Evolutionary conservation across 768 basidiomycete species (phyloP).

Genomic region (Mycena amicta): DNA sequence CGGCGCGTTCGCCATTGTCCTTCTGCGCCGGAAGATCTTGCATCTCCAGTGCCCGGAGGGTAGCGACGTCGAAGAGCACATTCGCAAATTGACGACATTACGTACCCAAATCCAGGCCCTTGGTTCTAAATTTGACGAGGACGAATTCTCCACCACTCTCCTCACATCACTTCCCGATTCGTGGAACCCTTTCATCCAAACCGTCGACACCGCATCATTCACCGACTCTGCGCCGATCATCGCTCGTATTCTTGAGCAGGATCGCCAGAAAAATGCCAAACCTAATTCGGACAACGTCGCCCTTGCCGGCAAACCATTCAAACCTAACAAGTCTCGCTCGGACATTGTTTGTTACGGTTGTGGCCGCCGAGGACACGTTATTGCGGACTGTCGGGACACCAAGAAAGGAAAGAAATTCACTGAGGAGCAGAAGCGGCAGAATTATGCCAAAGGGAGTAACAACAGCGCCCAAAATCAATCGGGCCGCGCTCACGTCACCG

Average conservation of each 20-base stretch:
- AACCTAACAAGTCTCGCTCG: slow-evolving; percentile 1
- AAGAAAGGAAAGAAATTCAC: slow-evolving; percentile 10
- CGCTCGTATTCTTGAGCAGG: slow-evolving; percentile 28
- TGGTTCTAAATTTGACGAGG: slow-evolving; percentile 26
- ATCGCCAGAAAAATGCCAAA: slow-evolving; percentile 17
- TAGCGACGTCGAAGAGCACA: too few relatives aligned
- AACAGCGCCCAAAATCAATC: not conserved
- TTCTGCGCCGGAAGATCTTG: slow-evolving; percentile 29
- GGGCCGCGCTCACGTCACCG: not conserved
- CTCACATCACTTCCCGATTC: slow-evolving; percentile 36
- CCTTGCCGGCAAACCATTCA: slow-evolving; percentile 1
- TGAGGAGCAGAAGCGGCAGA: slow-evolving; percentile 5
- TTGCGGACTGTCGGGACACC: slow-evolving; percentile 7
- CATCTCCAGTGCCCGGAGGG: too few relatives aligned
- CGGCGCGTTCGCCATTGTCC: slow-evolving; percentile 31
- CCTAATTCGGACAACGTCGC: slow-evolving; percentile 8
- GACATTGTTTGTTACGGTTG: slow-evolving; percentile 11
- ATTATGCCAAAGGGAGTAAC: not conserved
- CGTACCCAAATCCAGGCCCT: slow-evolving; percentile 26
- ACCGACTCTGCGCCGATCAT: slow-evolving; percentile 23
- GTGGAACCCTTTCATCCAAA: slow-evolving; percentile 34
- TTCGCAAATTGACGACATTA: slow-evolving; percentile 27
- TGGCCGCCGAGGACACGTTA: slow-evolving; percentile 13
- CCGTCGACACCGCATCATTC: slow-evolving; percentile 24
- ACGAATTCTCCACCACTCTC: slow-evolving; percentile 33